Conservation (phyloP, 2,329 filamentous ascomycete genomes). For the Cladophialophora psammophila region DNA sequence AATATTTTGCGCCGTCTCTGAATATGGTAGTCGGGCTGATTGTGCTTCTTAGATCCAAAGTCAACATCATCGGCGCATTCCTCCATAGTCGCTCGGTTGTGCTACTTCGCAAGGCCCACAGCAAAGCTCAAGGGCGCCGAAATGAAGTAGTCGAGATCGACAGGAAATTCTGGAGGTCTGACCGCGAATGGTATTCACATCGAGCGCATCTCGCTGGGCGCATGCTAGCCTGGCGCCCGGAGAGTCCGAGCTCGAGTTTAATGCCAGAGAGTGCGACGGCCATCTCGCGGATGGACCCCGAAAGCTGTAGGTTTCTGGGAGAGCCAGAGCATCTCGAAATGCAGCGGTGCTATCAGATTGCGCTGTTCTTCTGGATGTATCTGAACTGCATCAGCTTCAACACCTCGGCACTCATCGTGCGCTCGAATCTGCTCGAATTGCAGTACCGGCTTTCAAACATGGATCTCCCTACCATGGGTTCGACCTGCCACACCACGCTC, state of each 20-base stretch:
- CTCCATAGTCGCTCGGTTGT: conserved; percentile 25
- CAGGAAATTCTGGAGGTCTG: conserved; percentile 25
- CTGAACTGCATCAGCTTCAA: conserved; percentile 35
- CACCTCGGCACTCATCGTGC: conserved; percentile 26
- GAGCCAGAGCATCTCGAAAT: conserved; percentile 21
- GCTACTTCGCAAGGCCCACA: conserved; percentile 16
- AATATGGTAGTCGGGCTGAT: neutral
- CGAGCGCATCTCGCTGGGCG: conserved; percentile 23
- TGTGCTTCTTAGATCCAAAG: conserved; percentile 21
- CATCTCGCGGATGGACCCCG: conserved; percentile 28
- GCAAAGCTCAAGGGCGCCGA: neutral
- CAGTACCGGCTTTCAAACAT: conserved; percentile 29
- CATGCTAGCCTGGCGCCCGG: conserved; percentile 29
- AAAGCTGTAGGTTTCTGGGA: conserved; percentile 9
- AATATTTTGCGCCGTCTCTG: neutral
- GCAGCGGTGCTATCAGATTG: conserved; percentile 34
- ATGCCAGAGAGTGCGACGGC: conserved; percentile 20
- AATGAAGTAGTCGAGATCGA: conserved; percentile 30
- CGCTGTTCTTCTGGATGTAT: conserved; percentile 31
- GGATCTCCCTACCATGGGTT: conserved; percentile 20
- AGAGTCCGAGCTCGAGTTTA: conserved; percentile 25
- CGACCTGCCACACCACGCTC: conserved; percentile 19
- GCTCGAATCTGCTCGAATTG: conserved; percentile 27
- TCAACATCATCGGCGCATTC: conserved; percentile 36
- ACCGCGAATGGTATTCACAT: conserved; percentile 33